These are phyloP conservation scores for Aspergillus pseudoterreus DNA, from an alignment of 2,329 filamentous ascomycete species.

Conservation along the genomic window DNA sequence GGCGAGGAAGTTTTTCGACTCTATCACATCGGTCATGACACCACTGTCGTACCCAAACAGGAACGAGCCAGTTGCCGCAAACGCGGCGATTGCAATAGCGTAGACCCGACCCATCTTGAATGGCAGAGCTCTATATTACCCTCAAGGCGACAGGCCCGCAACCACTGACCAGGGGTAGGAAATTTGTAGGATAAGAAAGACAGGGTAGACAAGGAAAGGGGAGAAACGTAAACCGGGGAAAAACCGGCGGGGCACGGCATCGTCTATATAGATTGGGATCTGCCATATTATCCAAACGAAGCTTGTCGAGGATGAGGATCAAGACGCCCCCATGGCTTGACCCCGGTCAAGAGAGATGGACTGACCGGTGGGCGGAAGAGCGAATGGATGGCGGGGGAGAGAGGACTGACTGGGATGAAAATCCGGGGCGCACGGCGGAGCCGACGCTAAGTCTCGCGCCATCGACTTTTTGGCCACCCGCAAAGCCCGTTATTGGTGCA, in stretches of 20 bases:
- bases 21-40: constrained; percentile 47
- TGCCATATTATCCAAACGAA: background rate
- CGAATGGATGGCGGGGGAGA: constrained; percentile 1
- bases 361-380: constrained; percentile 4
- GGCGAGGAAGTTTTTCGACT: constrained; percentile 53
- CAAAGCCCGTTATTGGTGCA: constrained; percentile 3
- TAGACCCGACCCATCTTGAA: constrained; percentile 39
- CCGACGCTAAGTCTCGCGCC: constrained; percentile 4
- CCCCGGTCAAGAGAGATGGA: background rate
- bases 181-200: background rate
- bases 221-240: background rate
- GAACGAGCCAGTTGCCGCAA: constrained; percentile 42
- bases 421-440: constrained; percentile 10
- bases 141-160: background rate
- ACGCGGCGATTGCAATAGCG: constrained; percentile 37
- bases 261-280: constrained; percentile 5
- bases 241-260: background rate
- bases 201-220: background rate
- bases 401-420: constrained; percentile 2
- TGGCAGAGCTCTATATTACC: background rate
- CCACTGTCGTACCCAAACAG: constrained; percentile 41
- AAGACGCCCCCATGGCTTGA: background rate
- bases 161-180: background rate
- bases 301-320: background rate
- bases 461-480: background rate